These are phyloP conservation scores for Fraxinus americana DNA, from an alignment of 257 asterid species.

Conservation along the genomic window DNA sequence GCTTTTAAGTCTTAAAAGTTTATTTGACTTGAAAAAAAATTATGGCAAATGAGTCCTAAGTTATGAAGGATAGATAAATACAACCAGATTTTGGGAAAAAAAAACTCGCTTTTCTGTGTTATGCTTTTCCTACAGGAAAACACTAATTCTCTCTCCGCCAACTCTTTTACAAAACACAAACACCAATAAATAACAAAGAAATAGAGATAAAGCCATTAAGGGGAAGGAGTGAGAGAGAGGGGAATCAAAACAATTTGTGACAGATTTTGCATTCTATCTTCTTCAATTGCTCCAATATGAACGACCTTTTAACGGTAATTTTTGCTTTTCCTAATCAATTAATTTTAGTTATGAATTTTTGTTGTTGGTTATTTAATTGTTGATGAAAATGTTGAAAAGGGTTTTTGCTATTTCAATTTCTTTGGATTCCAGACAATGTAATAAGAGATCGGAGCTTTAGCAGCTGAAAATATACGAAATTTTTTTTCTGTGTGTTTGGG, in stretches of 20 bases:
- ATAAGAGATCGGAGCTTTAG: conserved; percentile 28
- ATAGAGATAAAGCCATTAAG: background rate
- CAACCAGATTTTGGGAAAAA: background rate
- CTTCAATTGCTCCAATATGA: conserved; percentile 47
- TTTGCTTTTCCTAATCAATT: background rate
- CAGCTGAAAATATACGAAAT: conserved; percentile 27
- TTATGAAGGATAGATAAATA: background rate
- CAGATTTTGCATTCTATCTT: conserved; percentile 31
- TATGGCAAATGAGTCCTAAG: too few relatives aligned
- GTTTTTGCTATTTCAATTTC: background rate
- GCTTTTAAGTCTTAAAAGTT: too few relatives aligned
- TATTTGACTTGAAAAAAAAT: too few relatives aligned
- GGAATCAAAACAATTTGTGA: conserved; percentile 9
- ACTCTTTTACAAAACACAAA: too few relatives aligned
- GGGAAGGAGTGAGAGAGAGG: conserved; percentile 8
- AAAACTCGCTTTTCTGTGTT: too few relatives aligned
- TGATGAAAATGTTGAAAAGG: conserved; percentile 4
- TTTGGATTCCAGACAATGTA: background rate
- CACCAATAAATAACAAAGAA: background rate
- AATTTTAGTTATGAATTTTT: background rate
- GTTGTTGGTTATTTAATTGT: background rate
- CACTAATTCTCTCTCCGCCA: background rate
- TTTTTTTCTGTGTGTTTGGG: background rate
- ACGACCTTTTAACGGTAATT: conserved; percentile 73
- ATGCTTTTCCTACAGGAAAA: background rate